A percentile compares a stretch with the other conserved stretches of the same genome.
phyloP scores from a whole-genome alignment of 1,284 basidiomycete species.

The Ganoderma resinaceum region DNA sequence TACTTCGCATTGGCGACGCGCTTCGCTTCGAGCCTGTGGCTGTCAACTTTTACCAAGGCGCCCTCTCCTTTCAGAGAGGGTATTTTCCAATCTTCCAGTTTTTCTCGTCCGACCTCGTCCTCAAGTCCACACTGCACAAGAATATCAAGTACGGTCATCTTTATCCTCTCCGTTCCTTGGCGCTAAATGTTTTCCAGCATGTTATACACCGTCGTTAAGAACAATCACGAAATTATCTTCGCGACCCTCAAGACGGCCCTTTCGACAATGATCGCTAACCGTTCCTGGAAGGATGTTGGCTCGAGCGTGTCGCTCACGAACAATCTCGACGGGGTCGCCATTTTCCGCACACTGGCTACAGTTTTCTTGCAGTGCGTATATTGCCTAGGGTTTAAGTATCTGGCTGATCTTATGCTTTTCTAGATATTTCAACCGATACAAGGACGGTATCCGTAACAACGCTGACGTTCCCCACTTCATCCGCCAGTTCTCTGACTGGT shows the following conservation, averaged over 20 bases:
- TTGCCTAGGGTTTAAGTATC: neutral
- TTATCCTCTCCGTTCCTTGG: no score
- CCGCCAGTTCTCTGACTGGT: conserved; percentile 50
- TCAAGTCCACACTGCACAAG: conserved; percentile 64
- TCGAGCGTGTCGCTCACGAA: conserved; percentile 41
- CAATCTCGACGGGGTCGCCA: conserved; percentile 26
- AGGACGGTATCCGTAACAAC: conserved; percentile 54
- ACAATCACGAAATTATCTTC: conserved; percentile 46
- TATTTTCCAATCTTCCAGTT: conserved; percentile 69
- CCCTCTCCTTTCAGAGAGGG: conserved; percentile 67
- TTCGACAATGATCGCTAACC: conserved; percentile 43
- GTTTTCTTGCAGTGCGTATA: conserved; percentile 57
- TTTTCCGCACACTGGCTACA: conserved; percentile 56
- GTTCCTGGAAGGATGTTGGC: conserved; percentile 44
- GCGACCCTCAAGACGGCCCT: conserved; percentile 52
- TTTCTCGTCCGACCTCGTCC: conserved; percentile 65
- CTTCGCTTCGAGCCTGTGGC: conserved; percentile 53
- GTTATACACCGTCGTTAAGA: conserved; percentile 61
- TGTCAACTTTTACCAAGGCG: conserved; percentile 41
- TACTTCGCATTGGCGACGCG: conserved; percentile 59
- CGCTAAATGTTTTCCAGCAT: conserved; percentile 43
- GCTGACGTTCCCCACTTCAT: conserved; percentile 51
- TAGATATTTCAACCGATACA: conserved; percentile 62
- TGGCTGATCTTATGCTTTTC: no score
- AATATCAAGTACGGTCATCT: conserved; percentile 59